Evolutionary conservation across 768 basidiomycete genomes (phyloP).

Genomic region (Hysterangium stoloniferum): DNA sequence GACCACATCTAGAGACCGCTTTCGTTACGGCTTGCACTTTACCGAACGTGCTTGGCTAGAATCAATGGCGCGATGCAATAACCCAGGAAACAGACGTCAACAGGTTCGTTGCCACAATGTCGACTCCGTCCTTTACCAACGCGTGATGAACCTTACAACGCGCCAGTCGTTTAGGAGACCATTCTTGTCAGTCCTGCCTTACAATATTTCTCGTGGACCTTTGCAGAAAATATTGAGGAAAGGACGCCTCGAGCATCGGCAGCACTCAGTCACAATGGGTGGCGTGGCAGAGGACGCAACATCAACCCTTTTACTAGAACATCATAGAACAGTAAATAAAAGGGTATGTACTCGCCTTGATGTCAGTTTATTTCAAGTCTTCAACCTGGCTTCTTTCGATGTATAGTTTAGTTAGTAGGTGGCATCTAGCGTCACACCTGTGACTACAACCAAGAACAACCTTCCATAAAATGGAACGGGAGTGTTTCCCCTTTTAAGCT

Average conservation of each 20-base stretch:
- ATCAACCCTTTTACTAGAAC: conserved; percentile 15
- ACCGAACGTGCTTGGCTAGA: conserved; percentile 10
- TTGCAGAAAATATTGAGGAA: conserved; percentile 8
- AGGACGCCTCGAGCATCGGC: not conserved
- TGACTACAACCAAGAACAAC: too few relatives aligned
- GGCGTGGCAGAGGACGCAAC: conserved; percentile 1
- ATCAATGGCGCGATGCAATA: conserved; percentile 1
- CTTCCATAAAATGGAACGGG: too few relatives aligned
- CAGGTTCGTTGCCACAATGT: conserved; percentile 2
- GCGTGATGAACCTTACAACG: conserved; percentile 3
- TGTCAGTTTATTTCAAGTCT: too few relatives aligned
- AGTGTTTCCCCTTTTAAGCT: too few relatives aligned
- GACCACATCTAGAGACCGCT: conserved; percentile 14
- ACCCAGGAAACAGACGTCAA: conserved; percentile 2
- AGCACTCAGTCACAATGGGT: conserved; percentile 1
- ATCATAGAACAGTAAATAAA: conserved; percentile 2
- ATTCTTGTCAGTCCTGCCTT: conserved; percentile 14
- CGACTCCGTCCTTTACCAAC: conserved; percentile 14
- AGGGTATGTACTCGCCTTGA: not conserved
- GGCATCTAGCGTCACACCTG: too few relatives aligned
- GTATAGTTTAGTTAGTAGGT: too few relatives aligned
- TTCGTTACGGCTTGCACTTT: not conserved
- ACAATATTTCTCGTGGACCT: conserved; percentile 9
- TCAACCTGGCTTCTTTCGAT: too few relatives aligned
- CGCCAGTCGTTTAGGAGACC: conserved; percentile 7